Percentiles rank a stretch among this genome's conserved stretches.
Evolutionary conservation across 2,329 filamentous ascomycete genomes (phyloP).

Genomic region (Colletotrichum gloeosporioides): DNA sequence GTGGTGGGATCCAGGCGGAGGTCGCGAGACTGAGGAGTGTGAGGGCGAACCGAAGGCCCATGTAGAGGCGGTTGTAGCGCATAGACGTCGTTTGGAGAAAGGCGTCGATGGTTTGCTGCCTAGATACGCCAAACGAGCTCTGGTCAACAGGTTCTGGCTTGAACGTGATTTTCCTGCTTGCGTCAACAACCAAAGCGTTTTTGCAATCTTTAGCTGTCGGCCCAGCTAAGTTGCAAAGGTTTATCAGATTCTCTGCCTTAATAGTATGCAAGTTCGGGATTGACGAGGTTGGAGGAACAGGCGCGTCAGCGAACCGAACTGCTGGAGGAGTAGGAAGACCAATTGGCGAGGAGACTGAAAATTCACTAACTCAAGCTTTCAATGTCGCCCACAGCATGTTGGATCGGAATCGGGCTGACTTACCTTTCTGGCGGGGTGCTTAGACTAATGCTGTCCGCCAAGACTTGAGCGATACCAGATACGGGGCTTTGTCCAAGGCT

Average conservation of each 20-base stretch:
- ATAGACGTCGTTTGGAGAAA: not conserved
- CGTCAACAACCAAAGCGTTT: not conserved
- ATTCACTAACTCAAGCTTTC: not conserved
- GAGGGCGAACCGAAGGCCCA: not conserved
- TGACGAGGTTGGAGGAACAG: not conserved
- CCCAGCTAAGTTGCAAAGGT: not conserved
- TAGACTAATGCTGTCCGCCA: not conserved
- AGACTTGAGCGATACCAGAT: not conserved
- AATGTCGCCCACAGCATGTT: not conserved
- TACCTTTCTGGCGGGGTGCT: not conserved
- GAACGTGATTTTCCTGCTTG: not conserved
- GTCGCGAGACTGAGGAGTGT: not conserved
- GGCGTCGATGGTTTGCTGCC: not conserved
- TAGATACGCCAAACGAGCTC: not conserved
- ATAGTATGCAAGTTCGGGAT: not conserved
- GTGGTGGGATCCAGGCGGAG: not conserved
- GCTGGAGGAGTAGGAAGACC: not conserved
- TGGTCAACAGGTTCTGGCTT: not conserved
- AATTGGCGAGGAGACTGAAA: not conserved
- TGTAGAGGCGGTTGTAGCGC: not conserved
- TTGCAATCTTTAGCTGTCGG: not conserved
- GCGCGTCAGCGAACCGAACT: not conserved
- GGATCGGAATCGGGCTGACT: not conserved
- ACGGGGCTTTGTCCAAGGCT: not conserved
- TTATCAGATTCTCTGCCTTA: not conserved